Conservation (phyloP, 225 moss, liverwort and hornwort species). For the Bryum argenteum region DNA sequence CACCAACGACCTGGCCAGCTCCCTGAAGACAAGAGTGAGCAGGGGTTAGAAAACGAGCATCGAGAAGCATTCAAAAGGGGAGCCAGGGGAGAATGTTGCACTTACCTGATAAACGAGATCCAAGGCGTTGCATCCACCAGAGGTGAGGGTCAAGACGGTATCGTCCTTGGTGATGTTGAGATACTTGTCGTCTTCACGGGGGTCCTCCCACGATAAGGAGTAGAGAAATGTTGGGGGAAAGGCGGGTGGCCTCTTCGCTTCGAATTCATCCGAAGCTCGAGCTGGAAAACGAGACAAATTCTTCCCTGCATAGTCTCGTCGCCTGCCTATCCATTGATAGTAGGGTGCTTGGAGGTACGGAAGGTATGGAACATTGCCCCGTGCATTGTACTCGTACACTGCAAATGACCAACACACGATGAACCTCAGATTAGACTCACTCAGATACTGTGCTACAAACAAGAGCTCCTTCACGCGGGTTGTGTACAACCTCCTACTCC, state of each 20-base stretch:
- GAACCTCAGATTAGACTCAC: not conserved
- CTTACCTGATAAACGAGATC: conserved; percentile 86
- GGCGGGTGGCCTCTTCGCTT: conserved; percentile 79
- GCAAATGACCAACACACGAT: conserved; percentile 20
- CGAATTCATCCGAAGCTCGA: conserved; percentile 93
- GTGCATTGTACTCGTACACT: conserved; percentile 91
- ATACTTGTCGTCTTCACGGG: conserved; percentile 92
- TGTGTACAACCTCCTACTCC: not conserved
- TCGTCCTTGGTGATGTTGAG: conserved; percentile 74
- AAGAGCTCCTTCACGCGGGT: not conserved
- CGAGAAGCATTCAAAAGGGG: not conserved
- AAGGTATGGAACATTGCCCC: conserved; percentile 85
- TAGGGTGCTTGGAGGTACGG: conserved; percentile 81
- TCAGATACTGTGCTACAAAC: not conserved
- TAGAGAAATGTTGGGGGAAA: conserved; percentile 97
- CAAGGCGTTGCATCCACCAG: conserved; percentile 96
- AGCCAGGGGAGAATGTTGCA: not conserved
- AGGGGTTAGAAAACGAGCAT: not conserved
- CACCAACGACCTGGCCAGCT: conserved; percentile 90
- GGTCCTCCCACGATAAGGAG: conserved; percentile 98
- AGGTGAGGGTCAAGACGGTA: conserved; percentile 88
- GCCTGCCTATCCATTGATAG: conserved; percentile 91
- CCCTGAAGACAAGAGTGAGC: conserved; percentile 51
- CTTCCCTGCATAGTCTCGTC: conserved; percentile 61
- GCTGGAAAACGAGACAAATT: conserved; percentile 80